Evolutionary conservation across 306 rosid species (phyloP).

Genomic region (Trifolium dubium): DNA sequence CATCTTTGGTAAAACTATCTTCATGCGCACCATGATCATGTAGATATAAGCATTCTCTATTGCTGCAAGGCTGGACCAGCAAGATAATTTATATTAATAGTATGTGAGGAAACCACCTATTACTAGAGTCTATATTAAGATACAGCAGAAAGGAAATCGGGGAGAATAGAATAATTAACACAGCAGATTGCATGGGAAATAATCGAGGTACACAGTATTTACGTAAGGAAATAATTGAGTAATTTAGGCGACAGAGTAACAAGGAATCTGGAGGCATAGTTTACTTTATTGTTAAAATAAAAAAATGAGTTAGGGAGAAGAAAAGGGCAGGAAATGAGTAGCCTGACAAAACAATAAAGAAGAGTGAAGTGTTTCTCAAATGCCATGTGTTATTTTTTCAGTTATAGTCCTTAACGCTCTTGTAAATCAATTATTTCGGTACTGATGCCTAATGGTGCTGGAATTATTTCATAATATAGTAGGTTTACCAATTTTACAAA

Average conservation of each 20-base stretch:
- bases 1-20: slow-evolving; percentile 64
- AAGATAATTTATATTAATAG: slow-evolving; percentile 32
- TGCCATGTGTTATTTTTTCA: slow-evolving; percentile 4
- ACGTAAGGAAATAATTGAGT: not conserved
- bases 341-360: not conserved
- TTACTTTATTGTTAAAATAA: not conserved
- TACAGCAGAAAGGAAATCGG: slow-evolving; percentile 9
- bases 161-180: slow-evolving; percentile 10
- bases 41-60: slow-evolving; percentile 57
- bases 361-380: not conserved
- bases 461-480: not conserved
- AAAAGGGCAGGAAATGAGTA: not conserved
- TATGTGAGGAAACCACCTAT: slow-evolving; percentile 24
- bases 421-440: not conserved
- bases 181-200: slow-evolving; percentile 8
- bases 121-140: slow-evolving; percentile 27
- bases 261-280: slow-evolving; percentile 6
- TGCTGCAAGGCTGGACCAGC: slow-evolving; percentile 61
- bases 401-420: not conserved
- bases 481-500: not conserved
- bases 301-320: slow-evolving; percentile 6
- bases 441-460: not conserved
- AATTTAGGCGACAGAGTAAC: slow-evolving; percentile 12
- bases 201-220: not conserved
- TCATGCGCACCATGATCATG: slow-evolving; percentile 62